Evolutionary conservation across 441 rosid genomes (phyloP).

Genomic region (Mallotus japonicus): DNA sequence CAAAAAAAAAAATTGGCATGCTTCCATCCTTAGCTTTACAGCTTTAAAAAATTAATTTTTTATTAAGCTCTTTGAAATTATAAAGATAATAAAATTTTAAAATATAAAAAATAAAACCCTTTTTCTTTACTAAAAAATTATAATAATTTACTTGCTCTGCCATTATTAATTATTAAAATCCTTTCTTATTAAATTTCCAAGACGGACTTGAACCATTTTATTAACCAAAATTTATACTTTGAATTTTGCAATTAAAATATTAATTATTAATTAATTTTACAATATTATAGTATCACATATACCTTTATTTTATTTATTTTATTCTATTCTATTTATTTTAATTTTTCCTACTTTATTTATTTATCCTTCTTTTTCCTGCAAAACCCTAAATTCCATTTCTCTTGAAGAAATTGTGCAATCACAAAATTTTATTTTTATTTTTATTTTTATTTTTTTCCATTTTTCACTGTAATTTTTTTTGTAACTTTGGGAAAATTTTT

Average conservation of each 20-base stretch:
- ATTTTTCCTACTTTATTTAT: slow-evolving; percentile 52
- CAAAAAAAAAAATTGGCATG: slow-evolving; percentile 42
- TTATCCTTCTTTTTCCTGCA: slow-evolving; percentile 47
- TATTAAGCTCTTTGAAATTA: slow-evolving; percentile 29
- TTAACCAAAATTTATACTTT: slow-evolving; percentile 70
- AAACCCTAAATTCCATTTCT: slow-evolving; percentile 73
- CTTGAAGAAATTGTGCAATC: slow-evolving; percentile 36
- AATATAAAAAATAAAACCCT: slow-evolving; percentile 23
- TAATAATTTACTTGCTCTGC: slow-evolving; percentile 31
- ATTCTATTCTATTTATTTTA: slow-evolving; percentile 29
- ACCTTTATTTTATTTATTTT: slow-evolving; percentile 27
- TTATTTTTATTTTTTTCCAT: slow-evolving; percentile 8
- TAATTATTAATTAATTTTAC: slow-evolving; percentile 42
- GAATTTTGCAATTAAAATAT: slow-evolving; percentile 58
- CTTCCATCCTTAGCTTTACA: slow-evolving; percentile 45
- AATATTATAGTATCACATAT: slow-evolving; percentile 40
- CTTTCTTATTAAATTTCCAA: slow-evolving; percentile 54
- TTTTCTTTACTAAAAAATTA: slow-evolving; percentile 29
- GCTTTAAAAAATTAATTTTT: slow-evolving; percentile 30
- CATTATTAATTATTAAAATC: slow-evolving; percentile 32
- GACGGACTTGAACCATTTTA: slow-evolving; percentile 87
- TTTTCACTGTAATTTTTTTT: slow-evolving; percentile 43
- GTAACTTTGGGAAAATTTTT: slow-evolving; percentile 20
- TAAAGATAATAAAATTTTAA: slow-evolving; percentile 15
- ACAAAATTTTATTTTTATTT: not conserved